Evolutionary conservation across 495 filamentous ascomycete species (phyloP), one percentile per base, ranked within the genome.

Genomic region (Tuber aestivum): DNA sequence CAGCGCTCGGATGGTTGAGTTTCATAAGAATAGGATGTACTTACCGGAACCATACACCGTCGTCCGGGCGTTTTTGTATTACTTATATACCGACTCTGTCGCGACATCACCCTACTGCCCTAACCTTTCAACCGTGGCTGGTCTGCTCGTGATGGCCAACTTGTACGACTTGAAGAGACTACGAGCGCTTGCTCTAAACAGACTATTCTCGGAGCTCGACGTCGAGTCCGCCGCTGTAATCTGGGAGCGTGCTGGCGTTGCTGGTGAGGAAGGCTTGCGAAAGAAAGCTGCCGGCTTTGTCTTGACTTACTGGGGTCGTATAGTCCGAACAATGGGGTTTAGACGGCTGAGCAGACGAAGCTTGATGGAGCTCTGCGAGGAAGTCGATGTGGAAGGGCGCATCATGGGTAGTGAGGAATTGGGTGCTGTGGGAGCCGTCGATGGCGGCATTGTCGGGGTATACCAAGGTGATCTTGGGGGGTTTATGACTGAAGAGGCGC

Each of bases 71-170:
- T 99, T 99, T 82, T 86, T 98, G 38, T 95, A 94, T 86, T 99
- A 97, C 82, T 88, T 99, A 23, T 99, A 99, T 85, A 97, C 95
- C 4, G 95, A 98, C 84, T 93, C 90, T 78, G 97, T 99, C 82
- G 86, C 89, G 70, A 77, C 82, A 68, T 87, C 89, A 23, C 87
- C 90, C 32, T 89, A 89, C 76, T 89, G 89, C 77, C 87, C 89
- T 0, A 90, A 90, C 70, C 89, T 97, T 44, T 88, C 89, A 32
- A 93, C 97, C 79, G 94, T 98, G 27, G 95, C 96, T 0, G 94
- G 95, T n/a, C 88, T 99, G 85, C 88, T 99, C 2, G 95, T 98
- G 72, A 95, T 99, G 93, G 91, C 94, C 37, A 97, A 98, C 82
- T 92, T 98, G 35, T 99, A 99, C 83, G 94, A 97, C 83, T 94